Base-by-base conservation (phyloP, 2,329 filamentous ascomycete genomes). In the Aspergillus puulaauensis region DNA sequence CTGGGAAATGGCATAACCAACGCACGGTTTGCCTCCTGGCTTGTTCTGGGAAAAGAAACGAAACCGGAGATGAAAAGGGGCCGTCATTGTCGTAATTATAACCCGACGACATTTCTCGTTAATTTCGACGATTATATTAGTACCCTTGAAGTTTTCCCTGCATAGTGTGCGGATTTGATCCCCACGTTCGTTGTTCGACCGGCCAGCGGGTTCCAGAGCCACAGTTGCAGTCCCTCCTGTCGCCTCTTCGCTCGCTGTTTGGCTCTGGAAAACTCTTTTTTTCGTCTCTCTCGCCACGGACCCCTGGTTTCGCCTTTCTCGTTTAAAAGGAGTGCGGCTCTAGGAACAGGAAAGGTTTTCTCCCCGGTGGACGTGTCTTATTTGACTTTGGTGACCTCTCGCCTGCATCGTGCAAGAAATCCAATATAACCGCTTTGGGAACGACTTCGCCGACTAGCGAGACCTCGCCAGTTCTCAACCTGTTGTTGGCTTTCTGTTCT, bases 1-100 rank as follows among this genome's bases (percentile, higher is more conserved):
- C 15, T 23, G 21, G 19, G 35, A 41, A 19, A 19, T 49, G 41
- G 23, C 40, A 50, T 14, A 33, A 14, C n/a, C n/a, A 31, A 37
- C 19, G 58, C 58, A 60, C 58, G 58, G 58, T 54, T 51, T 54
- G 46, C 58, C 46, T 46, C 15, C 54, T 60, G 58, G 54, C 54
- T 57, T 35, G 54, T 56, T 47, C 50, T 40, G 43, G 21, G n/a
- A 60, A 58, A 57, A 56, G 57, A 52, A 59, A 59, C 46, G 44
- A 53, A 41, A 49, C 15, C 41, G 47, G 44, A 27, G 47, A 54
- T 33, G 49, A 57, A 57, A 54, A 56, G 46, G 54, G 57, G 54
- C 27, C 19, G 35, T n/a, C 35, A 37, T 14, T 37, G 35, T 37
- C 23, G 52, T 45, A 37, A 52, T 44, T 19, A 40, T 40, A 54